These are phyloP conservation scores for Aegilops sharonensis DNA, from an alignment of 176 grass and related monocot species.

Conservation along the genomic window DNA sequence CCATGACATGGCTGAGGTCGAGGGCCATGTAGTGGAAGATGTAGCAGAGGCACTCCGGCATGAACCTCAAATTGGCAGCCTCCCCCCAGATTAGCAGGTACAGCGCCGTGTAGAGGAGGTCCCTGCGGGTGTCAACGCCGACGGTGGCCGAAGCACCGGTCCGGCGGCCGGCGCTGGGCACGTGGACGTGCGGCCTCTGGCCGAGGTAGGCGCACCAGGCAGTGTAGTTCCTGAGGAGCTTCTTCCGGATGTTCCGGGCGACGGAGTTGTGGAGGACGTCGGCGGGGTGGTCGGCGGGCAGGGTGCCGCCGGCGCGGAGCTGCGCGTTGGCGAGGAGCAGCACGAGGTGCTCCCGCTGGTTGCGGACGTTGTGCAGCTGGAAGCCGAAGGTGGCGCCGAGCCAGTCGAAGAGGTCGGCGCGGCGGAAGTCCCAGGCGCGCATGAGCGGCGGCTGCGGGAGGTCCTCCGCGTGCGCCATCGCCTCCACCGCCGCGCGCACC, in stretches of 20 bases:
- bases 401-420: conserved; percentile 91
- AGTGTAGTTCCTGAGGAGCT: conserved; percentile 80
- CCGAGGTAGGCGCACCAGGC: conserved; percentile 83
- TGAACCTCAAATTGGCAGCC: conserved; percentile 87
- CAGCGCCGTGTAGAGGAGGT: conserved; percentile 72
- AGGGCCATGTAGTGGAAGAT: conserved; percentile 88
- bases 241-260: conserved; percentile 59
- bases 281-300: conserved; percentile 33
- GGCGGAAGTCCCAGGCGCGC: conserved; percentile 11
- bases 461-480: conserved; percentile 43
- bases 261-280: conserved; percentile 58
- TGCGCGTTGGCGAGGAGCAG: conserved; percentile 95
- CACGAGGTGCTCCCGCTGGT: conserved; percentile 97
- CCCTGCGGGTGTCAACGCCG: conserved; percentile 43
- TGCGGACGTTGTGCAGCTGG: conserved; percentile 79
- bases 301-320: conserved; percentile 44
- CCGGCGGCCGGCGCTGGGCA: conserved; percentile 6
- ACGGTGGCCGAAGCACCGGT: background rate
- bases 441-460: conserved; percentile 53
- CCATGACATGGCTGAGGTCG: conserved; percentile 75
- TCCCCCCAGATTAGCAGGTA: conserved; percentile 98
- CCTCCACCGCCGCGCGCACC: conserved; percentile 75
- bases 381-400: conserved; percentile 86
- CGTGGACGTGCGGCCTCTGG: conserved; percentile 47
- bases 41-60: conserved; percentile 93